Percentiles rank a stretch among this genome's conserved stretches.
Conservation (phyloP, 441 rosid genomes). For the Breynia disticha region DNA sequence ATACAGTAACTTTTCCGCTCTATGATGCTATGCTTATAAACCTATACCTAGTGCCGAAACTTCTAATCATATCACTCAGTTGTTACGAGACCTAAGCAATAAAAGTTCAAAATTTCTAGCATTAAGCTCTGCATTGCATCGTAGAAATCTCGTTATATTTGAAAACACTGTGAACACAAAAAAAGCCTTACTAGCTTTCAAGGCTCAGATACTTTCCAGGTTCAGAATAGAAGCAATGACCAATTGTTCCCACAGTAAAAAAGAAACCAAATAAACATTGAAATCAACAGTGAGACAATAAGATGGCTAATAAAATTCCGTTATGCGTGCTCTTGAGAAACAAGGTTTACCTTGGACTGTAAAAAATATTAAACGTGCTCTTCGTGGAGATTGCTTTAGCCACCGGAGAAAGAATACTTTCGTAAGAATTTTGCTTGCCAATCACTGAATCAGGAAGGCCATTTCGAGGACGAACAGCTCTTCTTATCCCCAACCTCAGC, state of each 20-base stretch:
- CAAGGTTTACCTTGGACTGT: constrained; percentile 70
- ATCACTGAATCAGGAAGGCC: constrained; percentile 61
- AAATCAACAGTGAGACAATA: neutral
- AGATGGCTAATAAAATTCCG: neutral
- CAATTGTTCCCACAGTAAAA: neutral
- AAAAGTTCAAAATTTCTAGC: too few species aligned
- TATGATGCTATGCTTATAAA: too few species aligned
- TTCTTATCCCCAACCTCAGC: constrained; percentile 80
- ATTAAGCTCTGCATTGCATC: too few species aligned
- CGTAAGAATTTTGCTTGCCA: constrained; percentile 44
- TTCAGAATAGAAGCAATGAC: too few species aligned
- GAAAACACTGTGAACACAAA: too few species aligned
- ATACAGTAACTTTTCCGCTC: neutral
- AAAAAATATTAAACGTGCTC: constrained; percentile 61
- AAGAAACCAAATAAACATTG: neutral
- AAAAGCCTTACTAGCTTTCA: too few species aligned
- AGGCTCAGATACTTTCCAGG: too few species aligned
- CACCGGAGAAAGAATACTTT: constrained; percentile 46
- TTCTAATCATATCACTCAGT: too few species aligned
- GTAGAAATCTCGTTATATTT: too few species aligned
- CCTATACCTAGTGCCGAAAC: too few species aligned
- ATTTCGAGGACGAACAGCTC: constrained; percentile 59
- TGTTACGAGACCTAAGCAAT: too few species aligned
- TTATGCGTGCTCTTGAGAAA: neutral
- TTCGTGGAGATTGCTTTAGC: constrained; percentile 63